Base-by-base conservation (phyloP, 2,329 filamentous ascomycete species). In the Hymenotorrendiella dingleyae region DNA sequence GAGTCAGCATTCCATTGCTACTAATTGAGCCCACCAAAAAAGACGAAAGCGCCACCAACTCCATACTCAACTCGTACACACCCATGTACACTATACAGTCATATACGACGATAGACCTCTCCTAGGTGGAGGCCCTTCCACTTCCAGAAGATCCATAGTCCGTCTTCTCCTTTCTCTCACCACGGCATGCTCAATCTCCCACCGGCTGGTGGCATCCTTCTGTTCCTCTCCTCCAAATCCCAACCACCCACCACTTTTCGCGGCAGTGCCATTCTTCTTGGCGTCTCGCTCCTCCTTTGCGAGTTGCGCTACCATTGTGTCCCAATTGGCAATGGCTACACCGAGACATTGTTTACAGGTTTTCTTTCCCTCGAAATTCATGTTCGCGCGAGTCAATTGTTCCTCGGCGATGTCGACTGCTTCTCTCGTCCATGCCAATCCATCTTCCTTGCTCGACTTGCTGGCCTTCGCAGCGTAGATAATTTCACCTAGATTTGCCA, bases 401-500 rank as follows among this genome's bases (percentile, higher is more conserved):
- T 81, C 73, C 64, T 90, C 89, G 3, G 89, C 84, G 1, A 85
- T 68, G 53, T 90, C 84, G 23, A 94, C 87, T 20, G 84, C 89
- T 49, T 95, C 87, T 42, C 88, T 78, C 1, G 91, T 95, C 91
- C 91, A 97, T 5, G 81, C 80, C 2, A 96, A 71, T 0, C 89
- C 91, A 47, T 84, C 82, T 36, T 86, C 80, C 38, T 70, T 68
- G 14, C 63, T 68, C 14, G 60, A 42, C 46, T 41, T 39, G 20
- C 62, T 63, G 4, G 60, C 47, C 4, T 69, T 66, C n/a, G 76
- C 73, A 4, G 86, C 78, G 63, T 85, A 96, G 23, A 97, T 74
- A 39, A 97, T 94, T 67, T 97, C 91, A 45, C 91, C 91, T 49
- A 97, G 91, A 64, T 95, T 93, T 19, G 89, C 75, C 71, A 88